Conservation (phyloP, 768 basidiomycete genomes). For the Trametopsis cervina region DNA sequence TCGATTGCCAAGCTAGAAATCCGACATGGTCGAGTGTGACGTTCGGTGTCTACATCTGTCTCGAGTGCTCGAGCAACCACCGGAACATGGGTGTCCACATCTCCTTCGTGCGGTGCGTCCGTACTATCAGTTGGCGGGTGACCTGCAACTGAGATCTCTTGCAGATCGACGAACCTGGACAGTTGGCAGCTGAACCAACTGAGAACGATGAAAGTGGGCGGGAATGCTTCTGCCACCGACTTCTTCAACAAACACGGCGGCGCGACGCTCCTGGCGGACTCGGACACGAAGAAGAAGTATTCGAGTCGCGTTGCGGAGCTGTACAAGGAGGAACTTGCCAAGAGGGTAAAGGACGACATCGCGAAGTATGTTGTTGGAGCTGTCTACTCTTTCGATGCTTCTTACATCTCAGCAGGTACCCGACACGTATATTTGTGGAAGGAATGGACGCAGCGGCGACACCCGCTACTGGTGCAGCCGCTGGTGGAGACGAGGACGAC, state of each 20-base stretch:
- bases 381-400: too few species aligned
- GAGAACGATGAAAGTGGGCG: constrained; percentile 94
- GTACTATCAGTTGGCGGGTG: neutral
- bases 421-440: constrained; percentile 73
- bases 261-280: constrained; percentile 54
- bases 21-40: constrained; percentile 98
- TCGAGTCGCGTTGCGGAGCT: constrained; percentile 73
- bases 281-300: constrained; percentile 88
- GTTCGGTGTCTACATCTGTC: constrained; percentile 94
- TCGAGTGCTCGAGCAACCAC: constrained; percentile 94
- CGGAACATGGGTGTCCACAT: constrained; percentile 98
- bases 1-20: constrained; percentile 92
- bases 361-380: constrained; percentile 47
- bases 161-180: constrained; percentile 93
- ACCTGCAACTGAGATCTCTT: neutral
- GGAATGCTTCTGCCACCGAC: constrained; percentile 79
- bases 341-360: constrained; percentile 71
- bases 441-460: constrained; percentile 41
- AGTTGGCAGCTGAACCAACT: constrained; percentile 88
- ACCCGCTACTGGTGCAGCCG: constrained; percentile 15
- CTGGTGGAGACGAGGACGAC: constrained; percentile 65
- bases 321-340: constrained; percentile 89
- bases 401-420: constrained; percentile 46
- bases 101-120: constrained; percentile 82
- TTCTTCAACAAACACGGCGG: constrained; percentile 91